Evolutionary conservation across 2,329 filamentous ascomycete species (phyloP), one percentile per base, ranked within the genome.

Genomic region (Pseudopyrenochaeta lycopersici): DNA sequence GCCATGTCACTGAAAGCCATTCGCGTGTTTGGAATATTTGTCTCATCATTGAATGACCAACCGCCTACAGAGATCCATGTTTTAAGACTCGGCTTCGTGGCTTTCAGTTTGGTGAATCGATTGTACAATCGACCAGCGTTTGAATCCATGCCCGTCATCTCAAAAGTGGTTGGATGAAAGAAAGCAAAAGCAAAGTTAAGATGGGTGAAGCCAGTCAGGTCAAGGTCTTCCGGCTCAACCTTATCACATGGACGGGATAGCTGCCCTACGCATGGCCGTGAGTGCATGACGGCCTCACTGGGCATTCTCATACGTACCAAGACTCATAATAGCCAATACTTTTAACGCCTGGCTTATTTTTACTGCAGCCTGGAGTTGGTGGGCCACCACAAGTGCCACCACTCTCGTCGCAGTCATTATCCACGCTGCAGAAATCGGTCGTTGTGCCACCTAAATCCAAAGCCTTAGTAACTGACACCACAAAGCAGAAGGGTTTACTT

Each of bases 11-110:
- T 52, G 49, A 75, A 76, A 2, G 60, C 63, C 5, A 58, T 59
- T 51, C 76, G 70, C 9, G 11, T 31, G 20, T 64, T 74, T 7
- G 75, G 67, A 0, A 62, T 59, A 30, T 68, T 64, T 9, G 23
- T 27, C 23, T 27, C 23, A 39, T 80, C 77, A 46, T 73, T 77
- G 48, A 78, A 73, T 1, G 73, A 64, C 77, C 76, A 78, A 2
- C 79, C 52, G 4, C 78, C 78, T 14, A 81, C 53, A 0, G 71
- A 60, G 40, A 80, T 72, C 49, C 60, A 73, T 1, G 68, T 64
- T 41, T 75, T 39, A 9, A 78, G 56, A 32, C 43, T 57, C 1
- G 58, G 43, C 1, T 69, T 63, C 1, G 43, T 52, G 0, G 58
- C 49, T 49, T 80, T 80, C 1, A 79, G 3, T 27, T 27, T n/a